A percentile compares a stretch with the other conserved stretches of the same genome.
Evolutionary conservation across 257 asterid genomes (phyloP).

Genomic region (Solanum corneliomulleri): DNA sequence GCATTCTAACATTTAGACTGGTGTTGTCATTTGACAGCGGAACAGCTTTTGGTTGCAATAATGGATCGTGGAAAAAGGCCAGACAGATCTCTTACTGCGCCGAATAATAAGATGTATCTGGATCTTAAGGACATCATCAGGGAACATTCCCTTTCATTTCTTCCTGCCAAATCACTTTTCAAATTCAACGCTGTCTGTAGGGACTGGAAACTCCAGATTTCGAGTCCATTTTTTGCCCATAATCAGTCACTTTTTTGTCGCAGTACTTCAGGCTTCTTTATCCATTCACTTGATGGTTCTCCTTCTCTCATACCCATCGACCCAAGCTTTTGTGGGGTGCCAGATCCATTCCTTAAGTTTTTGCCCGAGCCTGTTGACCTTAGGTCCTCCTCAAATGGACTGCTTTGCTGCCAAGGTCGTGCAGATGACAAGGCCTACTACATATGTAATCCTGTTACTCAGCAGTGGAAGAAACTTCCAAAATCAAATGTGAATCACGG

Average conservation of each 20-base stretch:
- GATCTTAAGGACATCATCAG: constrained; percentile 34
- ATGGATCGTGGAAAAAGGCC: constrained; percentile 45
- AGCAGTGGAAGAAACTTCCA: constrained; percentile 38
- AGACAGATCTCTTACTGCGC: neutral
- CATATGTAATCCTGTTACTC: constrained; percentile 39
- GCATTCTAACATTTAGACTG: neutral
- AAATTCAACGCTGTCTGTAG: constrained; percentile 34
- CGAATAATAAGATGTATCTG: constrained; percentile 27
- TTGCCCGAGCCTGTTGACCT: constrained; percentile 41
- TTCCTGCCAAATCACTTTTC: constrained; percentile 47
- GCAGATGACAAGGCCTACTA: constrained; percentile 23
- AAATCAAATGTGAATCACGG: constrained; percentile 39
- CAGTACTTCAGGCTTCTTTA: constrained; percentile 19
- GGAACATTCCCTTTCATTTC: constrained; percentile 31
- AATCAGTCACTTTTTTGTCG: constrained; percentile 27
- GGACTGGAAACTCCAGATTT: constrained; percentile 46
- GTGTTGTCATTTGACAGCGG: neutral
- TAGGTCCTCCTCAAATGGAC: constrained; percentile 42
- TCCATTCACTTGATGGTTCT: constrained; percentile 21
- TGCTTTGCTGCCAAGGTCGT: constrained; percentile 36
- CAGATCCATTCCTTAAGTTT: constrained; percentile 32
- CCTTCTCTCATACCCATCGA: constrained; percentile 20
- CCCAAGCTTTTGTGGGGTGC: constrained; percentile 28
- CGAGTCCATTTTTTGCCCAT: constrained; percentile 42
- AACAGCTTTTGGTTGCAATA: neutral